Evolutionary conservation across 352 stramenopile genomes (phyloP), one percentile per base, ranked within the genome.

Genomic region (Pilasporangium apinafurcum): DNA sequence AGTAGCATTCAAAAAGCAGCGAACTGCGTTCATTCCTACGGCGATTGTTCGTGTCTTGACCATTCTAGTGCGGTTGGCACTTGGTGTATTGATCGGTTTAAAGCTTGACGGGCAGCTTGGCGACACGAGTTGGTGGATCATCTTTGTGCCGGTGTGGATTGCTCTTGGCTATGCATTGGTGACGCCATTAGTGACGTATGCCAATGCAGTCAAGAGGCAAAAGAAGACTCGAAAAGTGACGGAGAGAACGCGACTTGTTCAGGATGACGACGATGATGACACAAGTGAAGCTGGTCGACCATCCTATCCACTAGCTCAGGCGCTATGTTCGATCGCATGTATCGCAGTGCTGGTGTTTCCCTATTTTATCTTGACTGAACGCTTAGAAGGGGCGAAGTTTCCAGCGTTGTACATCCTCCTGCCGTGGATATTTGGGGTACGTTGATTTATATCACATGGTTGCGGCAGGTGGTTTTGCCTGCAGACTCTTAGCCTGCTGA

Each of bases 391-490:
- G 41, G 73, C 59, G 9, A 64, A 61, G 5, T 92, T 92, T 52
- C 90, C 80, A 27, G 70, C 65, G 43, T 76, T 92, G 30, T 92
- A 88, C 62, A 68, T 92, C 31, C 56, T 92, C 22, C 53, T 92
- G 25, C 80, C 80, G 37, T 90, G 74, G 74, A 74, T 88, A 40
- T 86, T 92, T 58, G 59, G 89, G 50, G 80, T 88, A 54, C 34
- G 75, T 83, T n/a, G n/a, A n/a, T n/a, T n/a, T n/a, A n/a, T n/a
- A n/a, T n/a, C n/a, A n/a, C n/a, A n/a, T n/a, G n/a, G n/a, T n/a
- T n/a, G n/a, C n/a, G n/a, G n/a, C n/a, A n/a, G n/a, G n/a, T n/a
- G n/a, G n/a, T n/a, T n/a, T n/a, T n/a, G n/a, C n/a, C n/a, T n/a
- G n/a, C n/a, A n/a, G n/a, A n/a, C n/a, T 24, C 5, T 5, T 36